Evolutionary conservation across 352 stramenopile genomes (phyloP).

Genomic region (Pythium chondricola): DNA sequence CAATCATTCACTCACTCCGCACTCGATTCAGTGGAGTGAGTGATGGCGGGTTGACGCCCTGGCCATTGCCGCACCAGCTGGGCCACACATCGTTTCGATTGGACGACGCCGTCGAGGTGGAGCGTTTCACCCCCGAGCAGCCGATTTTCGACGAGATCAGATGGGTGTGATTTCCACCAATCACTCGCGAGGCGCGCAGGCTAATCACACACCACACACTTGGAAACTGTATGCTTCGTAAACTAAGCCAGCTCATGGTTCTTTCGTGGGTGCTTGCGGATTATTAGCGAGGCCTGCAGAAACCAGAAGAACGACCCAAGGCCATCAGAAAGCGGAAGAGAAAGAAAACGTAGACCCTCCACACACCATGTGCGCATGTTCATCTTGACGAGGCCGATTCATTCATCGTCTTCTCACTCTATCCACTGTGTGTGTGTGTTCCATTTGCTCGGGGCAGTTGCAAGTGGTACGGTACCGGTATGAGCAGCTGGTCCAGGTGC

Average conservation of each 20-base stretch:
- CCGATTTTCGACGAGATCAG: background rate
- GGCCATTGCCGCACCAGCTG: background rate
- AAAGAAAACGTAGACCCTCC: no score
- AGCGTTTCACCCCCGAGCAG: background rate
- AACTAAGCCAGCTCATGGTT: background rate
- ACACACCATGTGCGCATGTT: background rate
- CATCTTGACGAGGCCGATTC: background rate
- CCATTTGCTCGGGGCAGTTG: background rate
- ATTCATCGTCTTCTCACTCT: background rate
- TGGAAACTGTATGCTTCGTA: background rate
- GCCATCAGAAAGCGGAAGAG: no score
- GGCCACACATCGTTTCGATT: background rate
- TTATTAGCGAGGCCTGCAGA: no score
- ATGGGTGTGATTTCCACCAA: background rate
- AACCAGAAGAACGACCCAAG: no score
- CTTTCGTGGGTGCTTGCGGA: no score
- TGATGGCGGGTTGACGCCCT: no score
- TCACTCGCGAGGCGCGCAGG: background rate
- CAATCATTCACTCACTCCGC: background rate
- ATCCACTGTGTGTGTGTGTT: background rate
- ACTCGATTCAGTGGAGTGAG: no score
- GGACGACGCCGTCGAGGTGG: background rate
- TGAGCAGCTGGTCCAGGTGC: no score
- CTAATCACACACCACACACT: background rate
- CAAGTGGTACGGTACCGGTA: background rate